Percentiles rank a stretch among this genome's conserved stretches.
Conservation (phyloP, 345 rosid genomes). For the Isatis tinctoria region DNA sequence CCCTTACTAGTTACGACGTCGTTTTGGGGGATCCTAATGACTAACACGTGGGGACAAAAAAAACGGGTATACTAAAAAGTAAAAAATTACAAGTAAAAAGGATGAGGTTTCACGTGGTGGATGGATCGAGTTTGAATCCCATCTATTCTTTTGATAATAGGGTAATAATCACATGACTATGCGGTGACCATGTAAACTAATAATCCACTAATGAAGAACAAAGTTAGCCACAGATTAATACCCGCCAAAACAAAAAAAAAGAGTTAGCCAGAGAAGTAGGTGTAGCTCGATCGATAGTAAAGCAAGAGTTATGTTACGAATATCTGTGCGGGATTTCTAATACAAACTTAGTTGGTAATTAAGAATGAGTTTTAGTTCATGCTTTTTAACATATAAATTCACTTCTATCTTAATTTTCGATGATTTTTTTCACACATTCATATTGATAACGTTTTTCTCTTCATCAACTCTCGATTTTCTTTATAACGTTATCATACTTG, state of each 20-base stretch:
- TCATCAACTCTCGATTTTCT: too few species aligned
- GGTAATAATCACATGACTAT: background rate
- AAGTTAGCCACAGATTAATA: background rate
- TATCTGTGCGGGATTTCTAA: background rate
- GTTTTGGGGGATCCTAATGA: background rate
- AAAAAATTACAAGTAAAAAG: background rate
- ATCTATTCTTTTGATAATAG: background rate
- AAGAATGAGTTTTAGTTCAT: background rate
- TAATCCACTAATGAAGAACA: background rate
- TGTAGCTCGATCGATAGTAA: background rate
- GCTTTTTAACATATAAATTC: too few species aligned
- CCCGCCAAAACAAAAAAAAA: too few species aligned
- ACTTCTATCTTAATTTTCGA: too few species aligned
- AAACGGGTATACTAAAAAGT: background rate
- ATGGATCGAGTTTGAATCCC: background rate
- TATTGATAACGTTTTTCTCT: too few species aligned
- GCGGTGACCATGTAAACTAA: background rate
- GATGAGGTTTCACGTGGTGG: background rate
- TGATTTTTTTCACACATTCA: too few species aligned
- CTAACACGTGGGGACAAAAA: background rate
- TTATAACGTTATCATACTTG: too few species aligned
- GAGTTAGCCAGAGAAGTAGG: background rate
- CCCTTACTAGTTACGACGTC: background rate
- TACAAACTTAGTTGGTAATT: background rate
- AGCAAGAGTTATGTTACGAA: background rate